Evolutionary conservation across 768 basidiomycete genomes (phyloP).

Genomic region (Pleurotus cornucopiae): DNA sequence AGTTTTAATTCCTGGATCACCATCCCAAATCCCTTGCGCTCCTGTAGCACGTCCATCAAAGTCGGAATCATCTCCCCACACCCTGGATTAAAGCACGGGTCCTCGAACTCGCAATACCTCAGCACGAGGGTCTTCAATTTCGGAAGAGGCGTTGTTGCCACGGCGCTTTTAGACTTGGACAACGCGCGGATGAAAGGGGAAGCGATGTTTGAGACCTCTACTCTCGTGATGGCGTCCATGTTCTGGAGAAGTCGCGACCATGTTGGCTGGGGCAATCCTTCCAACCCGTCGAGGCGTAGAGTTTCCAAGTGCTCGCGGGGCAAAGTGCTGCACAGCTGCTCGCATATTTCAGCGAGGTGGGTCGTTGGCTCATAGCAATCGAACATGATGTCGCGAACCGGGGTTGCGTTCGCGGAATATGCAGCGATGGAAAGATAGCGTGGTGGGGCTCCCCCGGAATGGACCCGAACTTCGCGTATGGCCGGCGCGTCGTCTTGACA

Average conservation of each 20-base stretch:
- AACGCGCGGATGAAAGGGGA: background rate
- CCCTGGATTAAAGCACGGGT: background rate
- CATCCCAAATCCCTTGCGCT: background rate
- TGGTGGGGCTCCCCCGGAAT: background rate
- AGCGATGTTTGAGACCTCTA: background rate
- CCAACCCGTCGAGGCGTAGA: conserved; percentile 1
- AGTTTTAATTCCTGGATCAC: background rate
- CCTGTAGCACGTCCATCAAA: background rate
- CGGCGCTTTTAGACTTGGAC: too few relatives aligned
- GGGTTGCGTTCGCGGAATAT: background rate
- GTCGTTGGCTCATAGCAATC: background rate
- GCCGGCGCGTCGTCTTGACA: background rate
- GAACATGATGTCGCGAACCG: background rate
- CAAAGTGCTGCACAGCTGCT: background rate
- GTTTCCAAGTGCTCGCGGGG: background rate
- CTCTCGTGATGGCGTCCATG: background rate
- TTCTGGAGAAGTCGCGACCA: background rate
- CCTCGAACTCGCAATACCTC: background rate
- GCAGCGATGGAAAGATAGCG: conserved; percentile 1
- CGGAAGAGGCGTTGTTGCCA: background rate
- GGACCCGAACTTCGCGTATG: background rate
- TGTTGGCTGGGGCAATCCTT: background rate
- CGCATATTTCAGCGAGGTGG: background rate
- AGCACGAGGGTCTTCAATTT: background rate
- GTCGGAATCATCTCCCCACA: background rate